Evolutionary conservation across 148 eudicot species (phyloP).

Genomic region (Fagopyrum esculentum): DNA sequence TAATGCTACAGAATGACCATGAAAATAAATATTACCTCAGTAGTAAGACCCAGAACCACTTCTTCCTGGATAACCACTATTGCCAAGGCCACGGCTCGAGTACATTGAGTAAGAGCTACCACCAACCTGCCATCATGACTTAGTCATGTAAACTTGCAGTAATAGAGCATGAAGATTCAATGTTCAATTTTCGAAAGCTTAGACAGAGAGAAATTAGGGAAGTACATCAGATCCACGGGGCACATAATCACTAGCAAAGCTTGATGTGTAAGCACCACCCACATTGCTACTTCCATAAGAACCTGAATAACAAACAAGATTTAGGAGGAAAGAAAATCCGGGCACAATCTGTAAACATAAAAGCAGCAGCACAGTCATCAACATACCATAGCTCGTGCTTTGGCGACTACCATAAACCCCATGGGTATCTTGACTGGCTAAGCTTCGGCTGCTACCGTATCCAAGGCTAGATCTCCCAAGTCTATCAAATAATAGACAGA

Average conservation of each 20-base stretch:
- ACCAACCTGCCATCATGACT: conserved; percentile 46
- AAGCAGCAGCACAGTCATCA: background rate
- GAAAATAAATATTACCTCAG: conserved; percentile 32
- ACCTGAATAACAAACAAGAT: conserved; percentile 31
- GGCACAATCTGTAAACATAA: background rate
- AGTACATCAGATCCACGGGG: conserved; percentile 87
- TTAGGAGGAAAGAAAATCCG: background rate
- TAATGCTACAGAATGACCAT: background rate
- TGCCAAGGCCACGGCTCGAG: conserved; percentile 65
- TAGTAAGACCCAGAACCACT: conserved; percentile 85
- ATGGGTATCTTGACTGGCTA: conserved; percentile 72
- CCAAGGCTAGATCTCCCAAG: conserved; percentile 74
- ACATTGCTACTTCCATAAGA: conserved; percentile 62
- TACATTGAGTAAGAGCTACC: conserved; percentile 84
- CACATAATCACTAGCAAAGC: conserved; percentile 64
- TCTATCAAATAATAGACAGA: conserved; percentile 22
- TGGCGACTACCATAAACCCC: conserved; percentile 77
- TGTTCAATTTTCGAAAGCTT: background rate
- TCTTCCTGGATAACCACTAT: conserved; percentile 73
- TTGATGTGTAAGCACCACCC: conserved; percentile 72
- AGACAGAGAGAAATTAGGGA: conserved; percentile 6
- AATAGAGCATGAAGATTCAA: background rate
- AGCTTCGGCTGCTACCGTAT: conserved; percentile 66
- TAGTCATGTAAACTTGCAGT: background rate
- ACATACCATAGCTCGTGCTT: conserved; percentile 48